These are phyloP conservation scores for Singerocomus rubriflavus DNA, from an alignment of 1,284 basidiomycete species.

Conservation along the genomic window DNA sequence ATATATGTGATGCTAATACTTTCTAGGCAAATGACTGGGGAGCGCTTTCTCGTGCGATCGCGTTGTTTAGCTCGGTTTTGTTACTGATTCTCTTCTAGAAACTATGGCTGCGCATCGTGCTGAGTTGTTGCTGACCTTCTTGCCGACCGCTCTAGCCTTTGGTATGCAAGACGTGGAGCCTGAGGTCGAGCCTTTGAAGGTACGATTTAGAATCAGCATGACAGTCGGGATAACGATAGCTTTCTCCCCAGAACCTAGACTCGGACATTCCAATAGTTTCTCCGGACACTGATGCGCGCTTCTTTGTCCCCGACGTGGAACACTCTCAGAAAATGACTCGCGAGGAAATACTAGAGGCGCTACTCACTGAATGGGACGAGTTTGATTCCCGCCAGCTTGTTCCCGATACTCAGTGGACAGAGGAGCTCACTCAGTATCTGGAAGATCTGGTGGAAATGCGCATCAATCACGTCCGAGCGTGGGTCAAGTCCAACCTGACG, in stretches of 20 bases:
- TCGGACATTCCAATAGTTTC: conserved; percentile 39
- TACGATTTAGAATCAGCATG: conserved; percentile 14
- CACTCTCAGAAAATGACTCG: conserved; percentile 15
- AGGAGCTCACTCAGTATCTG: conserved; percentile 38
- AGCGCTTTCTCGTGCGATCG: conserved; percentile 49
- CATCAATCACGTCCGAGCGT: conserved; percentile 44
- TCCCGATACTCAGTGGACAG: conserved; percentile 44
- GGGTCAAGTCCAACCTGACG: conserved; percentile 47
- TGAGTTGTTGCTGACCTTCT: conserved; percentile 38
- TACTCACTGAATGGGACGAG: conserved; percentile 36
- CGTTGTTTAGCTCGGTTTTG: neutral
- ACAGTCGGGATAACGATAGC: neutral
- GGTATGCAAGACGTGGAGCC: conserved; percentile 45
- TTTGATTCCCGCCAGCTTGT: conserved; percentile 32
- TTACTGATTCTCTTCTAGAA: conserved; percentile 36
- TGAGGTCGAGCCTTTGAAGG: conserved; percentile 48
- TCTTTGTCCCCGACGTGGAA: conserved; percentile 35
- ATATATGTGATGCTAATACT: neutral
- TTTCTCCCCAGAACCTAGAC: conserved; percentile 45
- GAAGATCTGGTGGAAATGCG: conserved; percentile 39
- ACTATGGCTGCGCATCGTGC: conserved; percentile 54
- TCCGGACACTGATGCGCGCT: conserved; percentile 34
- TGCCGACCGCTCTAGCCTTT: conserved; percentile 44
- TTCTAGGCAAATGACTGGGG: conserved; percentile 60
- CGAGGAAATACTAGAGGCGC: conserved; percentile 28